Evolutionary conservation across 495 filamentous ascomycete genomes (phyloP), one percentile per base, ranked within the genome.

Genomic region (Trypethelium eluteriae): DNA sequence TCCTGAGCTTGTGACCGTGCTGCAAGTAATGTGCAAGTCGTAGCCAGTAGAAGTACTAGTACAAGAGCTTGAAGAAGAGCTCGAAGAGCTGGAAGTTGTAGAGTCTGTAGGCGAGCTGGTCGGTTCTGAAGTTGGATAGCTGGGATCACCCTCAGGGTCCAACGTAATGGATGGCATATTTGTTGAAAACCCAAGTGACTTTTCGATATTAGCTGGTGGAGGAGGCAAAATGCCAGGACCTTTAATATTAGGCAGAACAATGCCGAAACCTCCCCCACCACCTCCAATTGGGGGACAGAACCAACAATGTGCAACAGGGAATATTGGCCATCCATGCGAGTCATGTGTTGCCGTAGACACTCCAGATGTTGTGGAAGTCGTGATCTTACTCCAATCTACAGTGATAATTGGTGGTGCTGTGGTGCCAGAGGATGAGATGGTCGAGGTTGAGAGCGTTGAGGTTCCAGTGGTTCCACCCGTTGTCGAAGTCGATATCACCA

Each of bases 261-360:
- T 53, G 49, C 49, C 49, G 25, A 53, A 53, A 14, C 49, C 49
- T 53, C 49, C 49, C 1, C n/a, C 49, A 18, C 49, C 49, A 16
- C 49, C 49, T 53, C 49, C 49, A 18, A 53, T 53, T 18, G 49
- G 49, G 49, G 49, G 49, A 53, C 49, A 53, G 49, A 53, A 53
- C 49, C 49, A 53, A 18, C 49, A 53, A 18, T 53, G 49, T 18
- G 49, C 49, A 53, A 53, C 49, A 53, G 49, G 49, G 25, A 53
- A 53, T 53, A 53, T 53, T 11, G 49, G 49, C 49, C 49, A 53
- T 18, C 49, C 49, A 18, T 53, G 49, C 49, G 49, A 53, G 25
- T 53, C 49, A 53, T 53, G 49, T 32, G 63, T 64, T 35, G 63
- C 32, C 49, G 36, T 49, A 16, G 63, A 41, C 63, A 49, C 63